These are phyloP conservation scores for Chalciporus pseudorubinellus DNA, from an alignment of 768 basidiomycete genomes.

Conservation along the genomic window DNA sequence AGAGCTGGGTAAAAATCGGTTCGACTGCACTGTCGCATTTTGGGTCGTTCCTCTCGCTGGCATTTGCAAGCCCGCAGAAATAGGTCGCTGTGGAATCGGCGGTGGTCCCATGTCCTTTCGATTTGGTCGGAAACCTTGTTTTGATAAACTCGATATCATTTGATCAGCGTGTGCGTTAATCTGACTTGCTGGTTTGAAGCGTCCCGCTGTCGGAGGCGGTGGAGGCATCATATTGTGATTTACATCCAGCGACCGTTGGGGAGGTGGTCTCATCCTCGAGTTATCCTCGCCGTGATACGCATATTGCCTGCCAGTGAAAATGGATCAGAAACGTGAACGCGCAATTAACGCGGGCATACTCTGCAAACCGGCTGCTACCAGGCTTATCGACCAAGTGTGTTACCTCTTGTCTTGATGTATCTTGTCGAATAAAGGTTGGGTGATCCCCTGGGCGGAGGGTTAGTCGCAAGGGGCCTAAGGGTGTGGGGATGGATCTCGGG, in stretches of 20 bases:
- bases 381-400: constrained; percentile 37
- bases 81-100: constrained; percentile 43
- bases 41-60: constrained; percentile 25
- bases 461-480: constrained; percentile 60
- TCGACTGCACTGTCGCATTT: constrained; percentile 20
- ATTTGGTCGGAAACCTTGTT: constrained; percentile 13
- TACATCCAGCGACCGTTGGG: constrained; percentile 31
- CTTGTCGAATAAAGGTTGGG: constrained; percentile 31
- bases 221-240: constrained; percentile 33
- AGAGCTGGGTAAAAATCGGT: constrained; percentile 32
- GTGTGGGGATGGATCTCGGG: constrained; percentile 55
- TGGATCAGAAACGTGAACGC: constrained; percentile 11
- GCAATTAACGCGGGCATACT: constrained; percentile 36
- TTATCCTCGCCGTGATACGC: constrained; percentile 55
- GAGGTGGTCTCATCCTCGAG: constrained; percentile 39
- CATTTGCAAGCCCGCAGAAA: constrained; percentile 24
- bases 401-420: constrained; percentile 14
- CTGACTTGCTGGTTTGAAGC: constrained; percentile 24
- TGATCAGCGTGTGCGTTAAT: constrained; percentile 9
- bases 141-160: constrained; percentile 11
- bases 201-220: constrained; percentile 26
- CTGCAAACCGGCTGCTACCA: constrained; percentile 47
- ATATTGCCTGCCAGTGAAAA: constrained; percentile 61
- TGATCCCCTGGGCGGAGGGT: constrained; percentile 65
- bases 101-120: constrained; percentile 50